phyloP scores from a whole-genome alignment of 805 yeast species.

The Lachancea cidri region DNA sequence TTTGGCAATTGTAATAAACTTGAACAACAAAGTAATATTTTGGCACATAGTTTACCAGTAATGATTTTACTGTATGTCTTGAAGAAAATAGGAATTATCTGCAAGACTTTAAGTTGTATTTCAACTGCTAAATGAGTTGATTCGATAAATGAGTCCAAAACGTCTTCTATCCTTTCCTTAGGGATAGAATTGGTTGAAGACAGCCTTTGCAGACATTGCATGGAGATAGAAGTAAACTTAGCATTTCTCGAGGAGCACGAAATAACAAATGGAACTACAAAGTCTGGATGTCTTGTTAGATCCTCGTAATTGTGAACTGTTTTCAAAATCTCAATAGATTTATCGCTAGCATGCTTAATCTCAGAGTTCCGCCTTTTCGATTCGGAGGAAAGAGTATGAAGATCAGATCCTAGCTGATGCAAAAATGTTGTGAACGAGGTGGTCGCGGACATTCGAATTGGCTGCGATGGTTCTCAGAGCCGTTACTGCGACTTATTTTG shows the following conservation, averaged over 20 bases:
- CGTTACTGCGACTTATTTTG: not conserved
- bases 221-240: constrained; percentile 63
- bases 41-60: constrained; percentile 50
- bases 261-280: constrained; percentile 62
- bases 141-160: constrained; percentile 64
- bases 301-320: constrained; percentile 28
- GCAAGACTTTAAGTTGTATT: constrained; percentile 80
- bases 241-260: constrained; percentile 74
- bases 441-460: constrained; percentile 11
- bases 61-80: constrained; percentile 56
- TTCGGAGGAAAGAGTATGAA: constrained; percentile 57
- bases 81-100: constrained; percentile 70
- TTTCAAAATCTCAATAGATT: constrained; percentile 44
- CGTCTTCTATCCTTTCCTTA: constrained; percentile 42
- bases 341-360: constrained; percentile 55
- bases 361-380: constrained; percentile 66
- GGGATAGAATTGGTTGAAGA: constrained; percentile 54
- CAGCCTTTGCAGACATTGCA: constrained; percentile 64
- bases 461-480: not conserved
- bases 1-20: constrained; percentile 57
- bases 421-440: constrained; percentile 18
- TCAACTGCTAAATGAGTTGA: constrained; percentile 75
- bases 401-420: constrained; percentile 45
- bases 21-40: constrained; percentile 63
- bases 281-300: constrained; percentile 45